A percentile compares a stretch with the other conserved stretches of the same genome.
These are phyloP conservation scores for Gnetum montanum DNA, from an alignment of 75 land plant species.

Conservation along the genomic window DNA sequence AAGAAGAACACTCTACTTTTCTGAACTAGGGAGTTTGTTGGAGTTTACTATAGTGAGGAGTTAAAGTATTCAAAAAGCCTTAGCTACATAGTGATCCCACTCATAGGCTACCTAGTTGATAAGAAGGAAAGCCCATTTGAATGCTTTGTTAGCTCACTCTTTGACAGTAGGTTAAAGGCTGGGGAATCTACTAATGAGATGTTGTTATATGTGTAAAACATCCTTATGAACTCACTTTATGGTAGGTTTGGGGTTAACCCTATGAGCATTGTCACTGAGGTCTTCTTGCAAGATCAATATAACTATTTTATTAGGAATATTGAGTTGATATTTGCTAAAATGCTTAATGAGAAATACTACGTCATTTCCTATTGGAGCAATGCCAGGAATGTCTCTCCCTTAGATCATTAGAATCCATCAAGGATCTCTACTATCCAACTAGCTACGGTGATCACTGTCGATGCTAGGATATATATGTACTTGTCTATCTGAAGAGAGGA, in stretches of 20 bases:
- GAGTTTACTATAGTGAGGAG: not conserved
- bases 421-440: not conserved
- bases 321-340: not conserved
- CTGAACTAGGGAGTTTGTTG: not conserved
- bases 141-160: not conserved
- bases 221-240: too few relatives aligned
- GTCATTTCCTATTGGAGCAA: not conserved
- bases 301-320: not conserved
- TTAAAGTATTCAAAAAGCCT: not conserved
- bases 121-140: not conserved
- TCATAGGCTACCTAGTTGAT: not conserved
- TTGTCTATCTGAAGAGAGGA: not conserved
- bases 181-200: not conserved
- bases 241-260: too few relatives aligned
- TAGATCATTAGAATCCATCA: not conserved
- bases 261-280: too few relatives aligned
- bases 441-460: not conserved
- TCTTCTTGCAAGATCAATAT: not conserved
- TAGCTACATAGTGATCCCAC: not conserved
- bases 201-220: not conserved
- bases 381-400: not conserved
- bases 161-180: not conserved
- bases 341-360: not conserved
- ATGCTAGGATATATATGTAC: not conserved
- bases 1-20: too few relatives aligned